Evolutionary conservation across 805 yeast genomes (phyloP), one percentile per base, ranked within the genome.

Genomic region (Yarrowia deformans): DNA sequence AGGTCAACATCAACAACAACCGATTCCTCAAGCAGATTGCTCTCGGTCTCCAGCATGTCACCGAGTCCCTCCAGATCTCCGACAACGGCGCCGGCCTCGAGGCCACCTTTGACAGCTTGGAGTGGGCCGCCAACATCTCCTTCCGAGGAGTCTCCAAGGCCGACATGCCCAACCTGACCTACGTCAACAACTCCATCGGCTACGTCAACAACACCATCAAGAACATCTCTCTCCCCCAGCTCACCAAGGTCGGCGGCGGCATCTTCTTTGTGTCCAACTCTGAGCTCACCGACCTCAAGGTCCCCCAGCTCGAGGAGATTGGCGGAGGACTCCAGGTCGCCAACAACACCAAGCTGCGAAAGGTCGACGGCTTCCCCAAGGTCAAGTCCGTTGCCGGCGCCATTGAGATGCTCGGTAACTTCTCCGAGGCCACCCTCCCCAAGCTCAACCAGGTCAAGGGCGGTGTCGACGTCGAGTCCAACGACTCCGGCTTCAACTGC

Each of bases 301-400:
- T 92, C 84, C 83, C 90, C 67, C 79, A 84, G 78, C 87, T 95
- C 81, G 83, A 88, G 71, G 73, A 85, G 63, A 83, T 95, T 76
- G 96, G 94, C 79, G 98, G 99, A 86, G 99, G 97, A 81, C 90
- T 95, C 80, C 88, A 86, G 76, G 83, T 95, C 78, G 87, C 90
- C 72, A 91, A 93, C 88, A 95, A 95, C 90, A 82, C 91, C 73
- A 80, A 84, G 69, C 87, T 94, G 79, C 80, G 78, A 63, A 75
- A 84, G 70, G 83, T 94, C 78, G 83, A 83, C 70, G 94, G 92
- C 78, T 91, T 95, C 87, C 88, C 88, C 74, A 78, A 84, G 73
- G 84, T 95, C 77, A 81, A 84, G 79, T 80, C 90, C 71, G 87
- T 94, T 76, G 91, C 90, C 78, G 98, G 99, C 86, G 95, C 98